Percentiles rank a stretch among this genome's conserved stretches.
phyloP scores from a whole-genome alignment of 495 filamentous ascomycete genomes.

The Hypoxylon intermedium region DNA sequence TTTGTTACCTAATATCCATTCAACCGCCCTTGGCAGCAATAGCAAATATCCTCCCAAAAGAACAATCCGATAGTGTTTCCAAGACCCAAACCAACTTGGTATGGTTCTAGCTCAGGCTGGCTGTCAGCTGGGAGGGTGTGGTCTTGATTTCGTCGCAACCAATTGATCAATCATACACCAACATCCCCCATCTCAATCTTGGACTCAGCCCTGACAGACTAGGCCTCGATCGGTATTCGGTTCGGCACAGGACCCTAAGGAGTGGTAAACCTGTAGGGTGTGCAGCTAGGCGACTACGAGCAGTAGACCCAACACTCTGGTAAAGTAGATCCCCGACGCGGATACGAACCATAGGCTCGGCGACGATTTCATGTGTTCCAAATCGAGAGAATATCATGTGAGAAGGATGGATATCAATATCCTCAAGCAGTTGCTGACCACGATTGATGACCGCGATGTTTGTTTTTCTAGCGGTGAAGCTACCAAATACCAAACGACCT shows the following conservation, averaged over 20 bases:
- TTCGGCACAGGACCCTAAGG: constrained; percentile 16
- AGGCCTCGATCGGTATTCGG: constrained; percentile 22
- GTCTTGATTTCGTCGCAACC: constrained; percentile 22
- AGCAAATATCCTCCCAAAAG: not conserved
- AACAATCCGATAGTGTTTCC: constrained; percentile 13
- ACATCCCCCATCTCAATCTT: constrained; percentile 14
- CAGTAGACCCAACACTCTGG: constrained; percentile 20
- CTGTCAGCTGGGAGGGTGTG: not conserved
- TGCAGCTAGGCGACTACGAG: constrained; percentile 10
- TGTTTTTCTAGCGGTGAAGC: constrained; percentile 21
- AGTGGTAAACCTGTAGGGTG: constrained; percentile 16
- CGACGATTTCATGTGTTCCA: constrained; percentile 20
- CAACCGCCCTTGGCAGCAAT: constrained; percentile 2
- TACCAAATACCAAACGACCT: constrained; percentile 19
- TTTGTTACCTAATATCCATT: constrained; percentile 13
- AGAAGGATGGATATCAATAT: constrained; percentile 7
- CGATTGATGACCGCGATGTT: not conserved
- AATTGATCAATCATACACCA: constrained; percentile 20
- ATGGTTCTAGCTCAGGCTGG: constrained; percentile 12
- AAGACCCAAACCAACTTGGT: constrained; percentile 6
- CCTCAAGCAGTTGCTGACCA: not conserved
- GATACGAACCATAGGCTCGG: constrained; percentile 24
- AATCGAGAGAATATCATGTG: constrained; percentile 28
- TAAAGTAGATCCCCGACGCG: constrained; percentile 16
- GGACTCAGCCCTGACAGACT: constrained; percentile 30